These are phyloP conservation scores for Chionographis japonica DNA, from an alignment of 106 monocot genomes.

Conservation along the genomic window DNA sequence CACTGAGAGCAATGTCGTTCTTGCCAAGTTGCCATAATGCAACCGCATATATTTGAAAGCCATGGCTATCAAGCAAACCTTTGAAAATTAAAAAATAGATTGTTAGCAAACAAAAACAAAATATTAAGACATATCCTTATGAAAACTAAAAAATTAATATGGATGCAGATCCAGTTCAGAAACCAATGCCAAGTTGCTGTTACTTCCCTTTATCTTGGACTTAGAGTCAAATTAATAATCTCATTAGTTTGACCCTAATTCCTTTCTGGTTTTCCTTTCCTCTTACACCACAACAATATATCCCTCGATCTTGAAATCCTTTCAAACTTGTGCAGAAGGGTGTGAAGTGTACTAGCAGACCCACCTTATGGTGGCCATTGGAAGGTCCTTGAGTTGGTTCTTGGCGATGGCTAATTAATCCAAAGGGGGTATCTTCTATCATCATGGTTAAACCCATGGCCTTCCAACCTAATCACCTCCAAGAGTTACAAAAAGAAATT, in stretches of 20 bases:
- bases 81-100: constrained; percentile 9
- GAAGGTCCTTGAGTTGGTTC: background rate
- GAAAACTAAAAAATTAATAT: background rate
- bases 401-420: background rate
- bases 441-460: no score
- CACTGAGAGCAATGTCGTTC: constrained; percentile 45
- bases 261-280: no score
- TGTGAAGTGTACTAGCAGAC: background rate
- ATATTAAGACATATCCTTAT: background rate
- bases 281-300: no score
- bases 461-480: no score
- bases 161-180: no score
- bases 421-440: background rate
- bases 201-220: no score
- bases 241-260: no score
- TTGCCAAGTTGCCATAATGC: constrained; percentile 74
- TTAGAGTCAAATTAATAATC: no score
- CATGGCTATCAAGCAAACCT: constrained; percentile 60
- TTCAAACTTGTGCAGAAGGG: no score
- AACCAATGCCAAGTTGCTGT: no score
- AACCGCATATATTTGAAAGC: constrained; percentile 81
- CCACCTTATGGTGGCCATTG: constrained; percentile 7
- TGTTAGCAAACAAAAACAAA: constrained; percentile 10
- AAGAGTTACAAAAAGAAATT: no score
- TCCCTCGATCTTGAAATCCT: no score